Evolutionary conservation across 257 asterid species (phyloP).

Genomic region (Gynochthodes officinalis): DNA sequence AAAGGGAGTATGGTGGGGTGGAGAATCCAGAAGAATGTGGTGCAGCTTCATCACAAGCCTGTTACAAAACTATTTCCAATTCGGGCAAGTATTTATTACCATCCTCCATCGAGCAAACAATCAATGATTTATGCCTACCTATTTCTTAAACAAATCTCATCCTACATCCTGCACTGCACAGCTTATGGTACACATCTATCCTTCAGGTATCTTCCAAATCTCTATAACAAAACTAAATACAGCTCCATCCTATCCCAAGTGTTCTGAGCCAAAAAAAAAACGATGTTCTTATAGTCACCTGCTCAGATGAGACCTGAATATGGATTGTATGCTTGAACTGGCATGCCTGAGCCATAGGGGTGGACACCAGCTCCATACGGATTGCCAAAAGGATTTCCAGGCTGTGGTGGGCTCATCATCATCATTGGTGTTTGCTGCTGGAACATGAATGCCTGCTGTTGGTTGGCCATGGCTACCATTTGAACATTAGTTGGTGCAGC

Average conservation of each 20-base stretch:
- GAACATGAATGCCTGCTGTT: conserved; percentile 52
- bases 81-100: conserved; percentile 20
- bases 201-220: conserved; percentile 20
- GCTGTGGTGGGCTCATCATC: conserved; percentile 38
- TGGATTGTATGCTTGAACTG: conserved; percentile 38
- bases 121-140: conserved; percentile 31
- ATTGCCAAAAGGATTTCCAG: conserved; percentile 36
- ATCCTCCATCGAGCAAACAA: conserved; percentile 23
- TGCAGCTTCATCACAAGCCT: conserved; percentile 19
- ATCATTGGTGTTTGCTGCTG: conserved; percentile 38
- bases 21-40: conserved; percentile 4
- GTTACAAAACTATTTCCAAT: conserved; percentile 14
- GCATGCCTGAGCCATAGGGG: conserved; percentile 32
- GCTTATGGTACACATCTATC: conserved; percentile 27
- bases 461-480: conserved; percentile 69
- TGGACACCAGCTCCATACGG: conserved; percentile 31
- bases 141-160: conserved; percentile 31
- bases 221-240: conserved; percentile 19
- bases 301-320: conserved; percentile 35
- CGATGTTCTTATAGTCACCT: background rate
- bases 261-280: conserved; percentile 1
- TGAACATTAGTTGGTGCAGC: conserved; percentile 71
- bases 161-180: conserved; percentile 33
- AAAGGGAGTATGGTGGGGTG: background rate
- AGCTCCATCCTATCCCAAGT: conserved; percentile 12